phyloP scores from a whole-genome alignment of 2,329 filamentous ascomycete genomes.

The Sporothrix humicola region DNA sequence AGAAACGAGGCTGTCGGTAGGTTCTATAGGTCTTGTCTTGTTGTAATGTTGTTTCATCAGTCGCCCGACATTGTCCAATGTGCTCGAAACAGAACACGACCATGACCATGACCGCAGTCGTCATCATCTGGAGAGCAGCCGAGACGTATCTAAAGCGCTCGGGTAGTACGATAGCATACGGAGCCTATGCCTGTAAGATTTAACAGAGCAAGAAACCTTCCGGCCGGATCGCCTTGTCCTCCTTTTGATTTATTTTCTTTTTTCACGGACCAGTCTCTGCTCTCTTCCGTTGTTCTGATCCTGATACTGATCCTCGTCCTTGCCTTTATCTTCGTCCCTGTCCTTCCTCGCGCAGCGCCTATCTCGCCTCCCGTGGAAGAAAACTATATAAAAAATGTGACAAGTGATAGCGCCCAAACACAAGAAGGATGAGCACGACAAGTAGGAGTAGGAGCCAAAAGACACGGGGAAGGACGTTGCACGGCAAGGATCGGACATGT shows the following conservation, averaged over 20 bases:
- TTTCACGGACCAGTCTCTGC: neutral
- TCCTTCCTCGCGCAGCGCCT: neutral
- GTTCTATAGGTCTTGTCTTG: neutral
- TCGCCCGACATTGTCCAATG: neutral
- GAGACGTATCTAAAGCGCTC: neutral
- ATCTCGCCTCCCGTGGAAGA: neutral
- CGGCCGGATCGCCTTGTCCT: conserved; percentile 18
- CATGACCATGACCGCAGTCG: neutral
- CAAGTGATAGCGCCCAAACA: neutral
- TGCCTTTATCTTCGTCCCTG: too few relatives aligned
- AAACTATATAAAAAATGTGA: neutral
- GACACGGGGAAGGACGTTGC: neutral
- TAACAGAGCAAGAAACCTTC: neutral
- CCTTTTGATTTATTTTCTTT: neutral
- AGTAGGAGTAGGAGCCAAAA: neutral
- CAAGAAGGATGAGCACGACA: neutral
- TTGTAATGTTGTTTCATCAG: neutral
- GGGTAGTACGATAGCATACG: neutral
- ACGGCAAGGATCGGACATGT: neutral
- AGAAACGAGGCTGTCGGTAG: neutral
- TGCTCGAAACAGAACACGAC: conserved; percentile 1
- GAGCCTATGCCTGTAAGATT: neutral
- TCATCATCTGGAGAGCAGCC: neutral
- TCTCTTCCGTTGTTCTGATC: neutral
- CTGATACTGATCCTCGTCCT: neutral